Percentiles rank a stretch among this genome's conserved stretches.
These are phyloP conservation scores for Aspergillus ustus DNA, from an alignment of 2,329 filamentous ascomycete genomes.

Conservation along the genomic window DNA sequence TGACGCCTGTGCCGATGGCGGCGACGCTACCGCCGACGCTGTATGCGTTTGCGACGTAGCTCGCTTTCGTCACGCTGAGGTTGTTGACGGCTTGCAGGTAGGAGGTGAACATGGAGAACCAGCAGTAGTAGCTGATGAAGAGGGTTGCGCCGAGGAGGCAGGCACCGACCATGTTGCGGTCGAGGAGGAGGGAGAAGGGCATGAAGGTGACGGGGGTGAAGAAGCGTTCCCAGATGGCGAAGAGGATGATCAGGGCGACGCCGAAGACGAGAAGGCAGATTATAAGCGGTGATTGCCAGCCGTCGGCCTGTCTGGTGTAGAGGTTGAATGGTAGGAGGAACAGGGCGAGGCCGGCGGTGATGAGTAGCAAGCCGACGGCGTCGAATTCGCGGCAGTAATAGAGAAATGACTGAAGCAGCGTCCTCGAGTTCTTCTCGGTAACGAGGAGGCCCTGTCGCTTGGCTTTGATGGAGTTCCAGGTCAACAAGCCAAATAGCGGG, in stretches of 20 bases:
- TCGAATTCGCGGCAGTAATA: not conserved
- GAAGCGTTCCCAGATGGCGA: not conserved
- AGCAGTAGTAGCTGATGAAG: not conserved
- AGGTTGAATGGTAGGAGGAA: not conserved
- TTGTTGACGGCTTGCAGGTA: not conserved
- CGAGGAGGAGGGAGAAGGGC: not conserved
- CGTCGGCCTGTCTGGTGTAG: not conserved
- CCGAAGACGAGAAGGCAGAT: not conserved
- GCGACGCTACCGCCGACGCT: conserved; percentile 5
- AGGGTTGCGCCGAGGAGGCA: not conserved
- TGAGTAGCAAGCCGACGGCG: not conserved
- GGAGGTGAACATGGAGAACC: not conserved
- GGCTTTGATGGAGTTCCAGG: not conserved
- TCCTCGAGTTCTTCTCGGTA: not conserved
- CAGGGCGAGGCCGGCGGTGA: not conserved
- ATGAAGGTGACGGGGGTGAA: not conserved
- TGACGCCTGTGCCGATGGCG: conserved; percentile 22
- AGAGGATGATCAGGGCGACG: not conserved
- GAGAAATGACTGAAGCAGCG: not conserved
- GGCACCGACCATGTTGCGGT: not conserved
- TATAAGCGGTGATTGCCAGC: not conserved
- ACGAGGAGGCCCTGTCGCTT: not conserved
- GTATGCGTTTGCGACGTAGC: not conserved
- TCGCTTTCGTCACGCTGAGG: not conserved
- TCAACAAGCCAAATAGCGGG: not conserved